Conservation (phyloP, 176 grass and related monocot species). For the Paspalum vaginatum region DNA sequence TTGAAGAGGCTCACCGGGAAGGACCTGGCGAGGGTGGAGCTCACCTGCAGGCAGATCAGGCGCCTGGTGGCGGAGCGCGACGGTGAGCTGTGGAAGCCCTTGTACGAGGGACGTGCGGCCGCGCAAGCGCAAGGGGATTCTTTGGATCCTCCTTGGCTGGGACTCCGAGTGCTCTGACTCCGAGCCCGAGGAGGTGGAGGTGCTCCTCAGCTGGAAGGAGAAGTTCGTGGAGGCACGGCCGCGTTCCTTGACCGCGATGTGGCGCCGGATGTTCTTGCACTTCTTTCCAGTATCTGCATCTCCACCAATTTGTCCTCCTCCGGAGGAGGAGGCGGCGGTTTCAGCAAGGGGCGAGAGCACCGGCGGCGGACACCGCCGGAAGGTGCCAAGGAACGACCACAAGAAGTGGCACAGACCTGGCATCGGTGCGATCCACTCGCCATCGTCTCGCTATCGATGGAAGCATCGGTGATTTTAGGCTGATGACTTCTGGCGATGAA, state of each 20-base stretch:
- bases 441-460: background rate
- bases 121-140: background rate
- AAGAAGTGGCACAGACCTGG: background rate
- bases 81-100: background rate
- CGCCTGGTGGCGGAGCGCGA: background rate
- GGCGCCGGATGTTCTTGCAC: background rate
- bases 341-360: background rate
- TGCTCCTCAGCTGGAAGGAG: background rate
- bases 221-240: background rate
- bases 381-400: background rate
- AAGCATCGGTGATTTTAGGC: slow-evolving; percentile 4
- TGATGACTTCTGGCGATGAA: no score
- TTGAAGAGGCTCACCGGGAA: background rate
- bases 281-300: no score
- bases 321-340: background rate
- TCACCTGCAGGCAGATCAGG: background rate
- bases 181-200: no score
- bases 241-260: no score
- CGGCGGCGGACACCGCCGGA: background rate
- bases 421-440: background rate
- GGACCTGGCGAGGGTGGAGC: background rate
- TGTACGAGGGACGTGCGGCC: background rate
- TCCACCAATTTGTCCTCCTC: background rate
- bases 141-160: no score
- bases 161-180: no score